Base-by-base conservation (phyloP, 2,329 filamentous ascomycete species). In the Trichoderma endophyticum region DNA sequence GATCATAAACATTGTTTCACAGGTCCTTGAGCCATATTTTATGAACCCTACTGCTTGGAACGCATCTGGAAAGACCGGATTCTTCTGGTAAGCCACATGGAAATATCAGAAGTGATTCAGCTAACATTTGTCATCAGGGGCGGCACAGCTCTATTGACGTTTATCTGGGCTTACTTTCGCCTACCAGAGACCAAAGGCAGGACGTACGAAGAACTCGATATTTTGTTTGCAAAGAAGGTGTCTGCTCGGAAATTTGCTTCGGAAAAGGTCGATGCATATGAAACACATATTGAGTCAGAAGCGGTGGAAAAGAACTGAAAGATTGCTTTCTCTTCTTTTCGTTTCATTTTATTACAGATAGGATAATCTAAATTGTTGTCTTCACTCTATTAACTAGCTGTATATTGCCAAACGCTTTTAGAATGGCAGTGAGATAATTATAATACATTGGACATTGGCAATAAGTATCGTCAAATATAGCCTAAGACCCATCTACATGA, bases 111-210 rank as follows among this genome's bases (percentile, higher is more conserved):
- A 12, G 60, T 11, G 12, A 39, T 39, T 26, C 18, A 14, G 28
- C 60, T 62, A 26, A 62, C n/a, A n/a, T 11, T 60, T 32, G 18
- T 24, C 14, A n/a, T 7, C 21, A 62, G 60, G 84, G 83, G 81
- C 1, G 84, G 83, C 0, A 83, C 85, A 15, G 86, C 86, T 75
- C 77, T 87, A 5, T 30, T 85, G 1, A 86, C 84, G 15, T 78
- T 84, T 0, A 73, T 84, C 1, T 90, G 88, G 82, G 84, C 86
- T 0, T 87, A 81, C 74, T 81, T 81, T 75, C 84, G 84, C 64
- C 78, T 88, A 3, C 87, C 87, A 6, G 88, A 90, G 75, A 87
- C 88, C 0, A 86, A 84, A 67, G 86, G 81, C 9, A 78, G 84
- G 9, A 83, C 83, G 0, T 85, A 84, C 73, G 84, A 82, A 3